Conservation (phyloP, 2,329 filamentous ascomycete genomes). For the Hypoxylon rubiginosum region DNA sequence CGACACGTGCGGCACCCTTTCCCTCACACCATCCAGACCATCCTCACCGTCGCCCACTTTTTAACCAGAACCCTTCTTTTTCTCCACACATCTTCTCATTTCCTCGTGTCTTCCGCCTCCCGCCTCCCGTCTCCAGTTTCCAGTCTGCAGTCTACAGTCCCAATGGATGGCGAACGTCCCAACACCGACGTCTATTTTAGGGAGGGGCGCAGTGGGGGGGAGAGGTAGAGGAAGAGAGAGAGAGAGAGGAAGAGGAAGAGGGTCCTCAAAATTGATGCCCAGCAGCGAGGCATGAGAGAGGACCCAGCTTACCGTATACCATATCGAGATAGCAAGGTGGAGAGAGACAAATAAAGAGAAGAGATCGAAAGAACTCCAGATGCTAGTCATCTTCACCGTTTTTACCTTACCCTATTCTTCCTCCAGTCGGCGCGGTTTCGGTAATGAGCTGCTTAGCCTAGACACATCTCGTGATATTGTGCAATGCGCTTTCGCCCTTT, state of each 20-base stretch:
- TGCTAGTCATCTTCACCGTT: slow-evolving; percentile 31
- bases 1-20: slow-evolving; percentile 19
- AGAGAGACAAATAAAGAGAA: slow-evolving; percentile 25
- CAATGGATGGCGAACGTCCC: slow-evolving; percentile 24
- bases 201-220: background rate
- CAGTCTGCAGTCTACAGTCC: background rate
- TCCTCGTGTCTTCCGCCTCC: slow-evolving; percentile 9
- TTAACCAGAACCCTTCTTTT: slow-evolving; percentile 13
- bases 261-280: slow-evolving; percentile 26
- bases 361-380: slow-evolving; percentile 28
- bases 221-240: background rate
- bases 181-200: slow-evolving; percentile 26
- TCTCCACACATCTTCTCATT: slow-evolving; percentile 25
- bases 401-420: slow-evolving; percentile 10
- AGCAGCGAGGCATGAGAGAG: slow-evolving; percentile 17
- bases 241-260: slow-evolving; percentile 4
- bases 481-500: slow-evolving; percentile 27
- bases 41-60: slow-evolving; percentile 42
- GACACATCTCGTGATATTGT: slow-evolving; percentile 43
- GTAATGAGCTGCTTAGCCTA: slow-evolving; percentile 37
- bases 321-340: slow-evolving; percentile 35
- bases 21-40: slow-evolving; percentile 32
- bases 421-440: slow-evolving; percentile 42
- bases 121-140: slow-evolving; percentile 2
- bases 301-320: slow-evolving; percentile 21